phyloP scores from a whole-genome alignment of 106 monocot species.

The Dendrobium officinale region DNA sequence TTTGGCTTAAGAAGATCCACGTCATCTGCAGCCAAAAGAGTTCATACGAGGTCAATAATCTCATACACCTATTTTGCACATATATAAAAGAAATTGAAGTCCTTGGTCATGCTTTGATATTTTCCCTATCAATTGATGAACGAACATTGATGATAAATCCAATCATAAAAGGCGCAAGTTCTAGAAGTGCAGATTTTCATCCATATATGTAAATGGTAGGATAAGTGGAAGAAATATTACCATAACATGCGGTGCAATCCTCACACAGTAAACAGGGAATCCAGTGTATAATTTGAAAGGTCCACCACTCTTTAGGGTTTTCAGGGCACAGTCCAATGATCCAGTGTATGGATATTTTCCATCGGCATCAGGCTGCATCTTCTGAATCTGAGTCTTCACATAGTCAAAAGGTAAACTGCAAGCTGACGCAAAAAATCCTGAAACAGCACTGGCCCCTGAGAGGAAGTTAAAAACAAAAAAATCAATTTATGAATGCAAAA shows the following conservation, averaged over 20 bases:
- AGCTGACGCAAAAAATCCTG: slow-evolving; percentile 64
- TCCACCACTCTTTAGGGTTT: slow-evolving; percentile 55
- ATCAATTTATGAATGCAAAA: background rate
- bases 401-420: slow-evolving; percentile 79
- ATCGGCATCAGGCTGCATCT: slow-evolving; percentile 75
- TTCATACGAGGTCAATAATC: background rate
- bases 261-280: slow-evolving; percentile 64
- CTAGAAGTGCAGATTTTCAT: background rate
- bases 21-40: slow-evolving; percentile 40
- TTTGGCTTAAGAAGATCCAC: slow-evolving; percentile 62
- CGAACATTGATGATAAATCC: too few species aligned
- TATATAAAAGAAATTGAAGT: too few species aligned
- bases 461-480: slow-evolving; percentile 4
- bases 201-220: background rate
- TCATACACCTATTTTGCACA: too few species aligned
- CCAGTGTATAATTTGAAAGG: slow-evolving; percentile 71
- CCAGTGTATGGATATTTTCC: slow-evolving; percentile 70
- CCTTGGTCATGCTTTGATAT: too few species aligned
- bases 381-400: slow-evolving; percentile 77
- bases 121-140: too few species aligned
- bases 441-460: slow-evolving; percentile 75
- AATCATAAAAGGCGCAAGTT: too few species aligned
- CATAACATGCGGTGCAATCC: slow-evolving; percentile 72
- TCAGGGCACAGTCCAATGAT: slow-evolving; percentile 51
- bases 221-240: slow-evolving; percentile 13